A percentile compares a stretch with the other conserved stretches of the same genome.
These are phyloP conservation scores for Elaeis oleifera DNA, from an alignment of 202 grass and related monocot genomes.

Conservation along the genomic window DNA sequence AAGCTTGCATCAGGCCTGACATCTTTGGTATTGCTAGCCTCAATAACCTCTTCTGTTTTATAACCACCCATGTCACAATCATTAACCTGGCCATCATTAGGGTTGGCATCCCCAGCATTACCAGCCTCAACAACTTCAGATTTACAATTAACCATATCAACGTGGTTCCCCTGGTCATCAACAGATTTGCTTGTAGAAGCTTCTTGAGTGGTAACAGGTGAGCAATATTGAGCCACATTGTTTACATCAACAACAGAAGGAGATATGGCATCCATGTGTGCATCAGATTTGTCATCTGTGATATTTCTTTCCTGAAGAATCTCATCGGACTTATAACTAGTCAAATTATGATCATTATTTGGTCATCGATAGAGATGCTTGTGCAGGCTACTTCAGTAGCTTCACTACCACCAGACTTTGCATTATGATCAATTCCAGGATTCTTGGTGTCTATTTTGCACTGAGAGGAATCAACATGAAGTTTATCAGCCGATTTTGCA, in stretches of 20 bases:
- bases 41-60: conserved; percentile 24
- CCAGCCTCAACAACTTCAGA: conserved; percentile 12
- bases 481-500: background rate
- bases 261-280: background rate
- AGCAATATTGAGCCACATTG: no score
- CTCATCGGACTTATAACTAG: background rate
- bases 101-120: conserved; percentile 25
- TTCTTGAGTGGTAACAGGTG: no score
- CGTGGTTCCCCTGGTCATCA: conserved; percentile 1
- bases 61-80: conserved; percentile 20
- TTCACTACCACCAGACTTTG: background rate
- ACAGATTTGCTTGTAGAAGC: conserved; percentile 4
- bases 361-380: background rate
- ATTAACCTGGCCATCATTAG: conserved; percentile 20
- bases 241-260: no score
- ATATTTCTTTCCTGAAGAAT: background rate
- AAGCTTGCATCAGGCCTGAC: conserved; percentile 35
- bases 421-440: no score
- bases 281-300: background rate
- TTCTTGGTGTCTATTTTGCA: no score
- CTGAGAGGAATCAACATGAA: no score
- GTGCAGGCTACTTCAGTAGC: background rate
- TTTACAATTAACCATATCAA: conserved; percentile 22
- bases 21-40: conserved; percentile 25
- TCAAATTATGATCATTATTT: background rate